Evolutionary conservation across 2,329 filamentous ascomycete genomes (phyloP).

Genomic region (Exophiala calicioides): DNA sequence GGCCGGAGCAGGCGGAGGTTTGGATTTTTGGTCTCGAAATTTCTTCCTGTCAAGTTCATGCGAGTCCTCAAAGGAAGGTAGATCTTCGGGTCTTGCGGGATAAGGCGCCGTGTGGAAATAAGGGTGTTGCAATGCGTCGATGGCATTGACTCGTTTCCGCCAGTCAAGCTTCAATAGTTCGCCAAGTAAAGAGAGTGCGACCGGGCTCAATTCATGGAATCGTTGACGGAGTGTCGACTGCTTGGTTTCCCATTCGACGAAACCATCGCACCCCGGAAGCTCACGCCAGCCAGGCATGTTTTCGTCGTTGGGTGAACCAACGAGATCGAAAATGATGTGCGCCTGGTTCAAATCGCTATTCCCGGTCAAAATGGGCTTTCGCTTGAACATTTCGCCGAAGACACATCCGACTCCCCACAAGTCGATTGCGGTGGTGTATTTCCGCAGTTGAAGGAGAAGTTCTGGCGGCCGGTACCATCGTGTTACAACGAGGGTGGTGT

Average conservation of each 20-base stretch:
- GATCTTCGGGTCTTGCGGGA: slow-evolving; percentile 78
- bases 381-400: slow-evolving; percentile 95
- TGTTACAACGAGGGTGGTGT: slow-evolving; percentile 95
- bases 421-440: slow-evolving; percentile 96
- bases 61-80: slow-evolving; percentile 91
- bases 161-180: slow-evolving; percentile 88
- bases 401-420: slow-evolving; percentile 99
- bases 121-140: slow-evolving; percentile 87
- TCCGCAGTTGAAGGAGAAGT: slow-evolving; percentile 79
- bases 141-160: slow-evolving; percentile 83
- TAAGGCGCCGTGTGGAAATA: slow-evolving; percentile 82
- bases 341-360: slow-evolving; percentile 87
- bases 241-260: slow-evolving; percentile 63
- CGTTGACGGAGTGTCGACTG: slow-evolving; percentile 68
- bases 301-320: slow-evolving; percentile 84
- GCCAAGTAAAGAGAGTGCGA: slow-evolving; percentile 75
- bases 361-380: slow-evolving; percentile 88
- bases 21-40: slow-evolving; percentile 81
- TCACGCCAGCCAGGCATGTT: slow-evolving; percentile 89
- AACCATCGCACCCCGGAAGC: slow-evolving; percentile 76
- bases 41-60: slow-evolving; percentile 95
- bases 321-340: slow-evolving; percentile 88
- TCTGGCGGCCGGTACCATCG: slow-evolving; percentile 97
- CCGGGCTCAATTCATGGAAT: slow-evolving; percentile 72
- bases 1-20: slow-evolving; percentile 84